phyloP scores from a whole-genome alignment of 495 filamentous ascomycete genomes.

The Penicillium robsamsonii region DNA sequence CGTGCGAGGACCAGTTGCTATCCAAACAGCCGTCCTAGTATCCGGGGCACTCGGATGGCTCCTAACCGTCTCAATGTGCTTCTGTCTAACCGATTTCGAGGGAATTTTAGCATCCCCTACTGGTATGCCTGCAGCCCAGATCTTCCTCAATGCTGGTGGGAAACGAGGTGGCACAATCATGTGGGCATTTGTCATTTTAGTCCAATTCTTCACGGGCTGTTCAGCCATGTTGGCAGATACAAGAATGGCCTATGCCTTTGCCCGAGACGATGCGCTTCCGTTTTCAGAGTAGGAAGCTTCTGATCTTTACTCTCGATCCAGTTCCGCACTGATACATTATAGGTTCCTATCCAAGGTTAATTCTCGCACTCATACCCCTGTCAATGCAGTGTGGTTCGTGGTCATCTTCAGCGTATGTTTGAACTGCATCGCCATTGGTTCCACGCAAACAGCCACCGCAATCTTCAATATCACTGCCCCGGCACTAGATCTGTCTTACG shows the following conservation, averaged over 20 bases:
- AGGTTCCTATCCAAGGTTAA: slow-evolving; percentile 61
- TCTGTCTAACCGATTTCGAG: slow-evolving; percentile 66
- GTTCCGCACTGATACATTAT: slow-evolving; percentile 3
- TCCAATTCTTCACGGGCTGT: slow-evolving; percentile 71
- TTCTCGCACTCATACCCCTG: slow-evolving; percentile 56
- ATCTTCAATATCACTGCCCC: slow-evolving; percentile 73
- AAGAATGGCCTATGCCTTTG: slow-evolving; percentile 71
- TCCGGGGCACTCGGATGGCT: slow-evolving; percentile 64
- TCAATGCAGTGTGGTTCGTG: slow-evolving; percentile 72
- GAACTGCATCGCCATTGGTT: slow-evolving; percentile 67
- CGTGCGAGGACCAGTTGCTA: slow-evolving; percentile 62
- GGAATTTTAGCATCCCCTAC: slow-evolving; percentile 59
- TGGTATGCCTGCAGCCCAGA: slow-evolving; percentile 66
- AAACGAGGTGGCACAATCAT: slow-evolving; percentile 58
- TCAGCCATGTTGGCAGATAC: slow-evolving; percentile 70
- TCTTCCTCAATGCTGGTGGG: slow-evolving; percentile 68
- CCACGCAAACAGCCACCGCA: slow-evolving; percentile 62
- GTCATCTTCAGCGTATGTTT: slow-evolving; percentile 60
- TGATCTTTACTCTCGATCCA: not conserved
- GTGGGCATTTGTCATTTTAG: slow-evolving; percentile 68
- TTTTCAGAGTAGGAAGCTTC: slow-evolving; percentile 54
- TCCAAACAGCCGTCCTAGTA: slow-evolving; percentile 62
- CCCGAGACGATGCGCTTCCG: slow-evolving; percentile 65
- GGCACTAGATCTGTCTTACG: slow-evolving; percentile 66
- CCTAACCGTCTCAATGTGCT: slow-evolving; percentile 65